phyloP scores from a whole-genome alignment of 2,329 filamentous ascomycete species.

The Claviceps spartinae region DNA sequence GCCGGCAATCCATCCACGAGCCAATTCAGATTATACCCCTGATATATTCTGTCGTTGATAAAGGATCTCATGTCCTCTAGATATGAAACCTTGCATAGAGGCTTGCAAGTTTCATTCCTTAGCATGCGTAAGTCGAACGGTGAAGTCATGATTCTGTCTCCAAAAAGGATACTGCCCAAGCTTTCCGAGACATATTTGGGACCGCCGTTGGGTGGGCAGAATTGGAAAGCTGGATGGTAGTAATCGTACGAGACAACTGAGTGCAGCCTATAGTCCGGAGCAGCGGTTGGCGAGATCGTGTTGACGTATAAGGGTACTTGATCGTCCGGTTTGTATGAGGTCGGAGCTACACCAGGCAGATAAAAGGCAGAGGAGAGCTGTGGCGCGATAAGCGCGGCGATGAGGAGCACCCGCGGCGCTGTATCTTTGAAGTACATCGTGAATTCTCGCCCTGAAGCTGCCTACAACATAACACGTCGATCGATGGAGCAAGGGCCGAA shows the following conservation, averaged over 20 bases:
- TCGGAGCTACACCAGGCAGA: slow-evolving; percentile 87
- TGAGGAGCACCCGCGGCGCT: slow-evolving; percentile 36
- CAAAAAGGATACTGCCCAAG: slow-evolving; percentile 90
- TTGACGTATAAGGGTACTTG: slow-evolving; percentile 84
- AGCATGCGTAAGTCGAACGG: slow-evolving; percentile 82
- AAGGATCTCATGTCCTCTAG: slow-evolving; percentile 57
- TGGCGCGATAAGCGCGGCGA: slow-evolving; percentile 36
- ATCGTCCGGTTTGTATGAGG: slow-evolving; percentile 72
- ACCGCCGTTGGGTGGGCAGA: slow-evolving; percentile 68
- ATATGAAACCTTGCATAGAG: slow-evolving; percentile 56
- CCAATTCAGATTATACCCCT: slow-evolving; percentile 91
- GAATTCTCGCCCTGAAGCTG: neutral
- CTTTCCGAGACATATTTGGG: slow-evolving; percentile 67
- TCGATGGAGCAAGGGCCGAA: neutral
- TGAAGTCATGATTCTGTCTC: slow-evolving; percentile 94
- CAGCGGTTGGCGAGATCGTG: slow-evolving; percentile 73
- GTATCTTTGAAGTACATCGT: slow-evolving; percentile 32
- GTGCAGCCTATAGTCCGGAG: slow-evolving; percentile 67
- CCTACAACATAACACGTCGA: slow-evolving; percentile 3
- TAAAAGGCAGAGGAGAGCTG: slow-evolving; percentile 66
- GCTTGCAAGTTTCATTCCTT: slow-evolving; percentile 75
- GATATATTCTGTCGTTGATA: slow-evolving; percentile 66
- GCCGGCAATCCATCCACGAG: slow-evolving; percentile 88
- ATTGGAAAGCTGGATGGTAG: slow-evolving; percentile 77
- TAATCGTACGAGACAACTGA: slow-evolving; percentile 96